These are phyloP conservation scores for Colletotrichum acutatum DNA, from an alignment of 2,329 filamentous ascomycete species.

Conservation along the genomic window DNA sequence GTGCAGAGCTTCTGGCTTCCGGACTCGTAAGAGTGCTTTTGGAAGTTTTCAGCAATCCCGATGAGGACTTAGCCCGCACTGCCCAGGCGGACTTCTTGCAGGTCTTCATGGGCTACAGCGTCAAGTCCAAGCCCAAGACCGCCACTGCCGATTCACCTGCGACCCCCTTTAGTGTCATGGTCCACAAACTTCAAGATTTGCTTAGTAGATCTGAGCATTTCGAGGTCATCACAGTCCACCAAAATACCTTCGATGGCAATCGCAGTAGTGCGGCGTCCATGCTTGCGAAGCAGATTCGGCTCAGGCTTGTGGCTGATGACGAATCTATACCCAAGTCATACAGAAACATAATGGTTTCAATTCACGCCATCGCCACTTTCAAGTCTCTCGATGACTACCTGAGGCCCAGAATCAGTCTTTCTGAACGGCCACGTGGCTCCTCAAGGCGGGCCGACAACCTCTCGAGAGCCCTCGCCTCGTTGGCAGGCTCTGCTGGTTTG, in stretches of 20 bases:
- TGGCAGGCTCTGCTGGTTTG: constrained; percentile 77
- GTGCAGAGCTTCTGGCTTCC: constrained; percentile 91
- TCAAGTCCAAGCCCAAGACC: constrained; percentile 73
- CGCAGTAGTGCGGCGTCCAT: constrained; percentile 93
- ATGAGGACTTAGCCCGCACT: constrained; percentile 69
- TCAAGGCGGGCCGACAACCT: constrained; percentile 70
- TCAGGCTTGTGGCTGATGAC: constrained; percentile 90
- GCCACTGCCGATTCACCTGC: constrained; percentile 75
- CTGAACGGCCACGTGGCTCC: constrained; percentile 75
- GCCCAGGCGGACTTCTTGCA: constrained; percentile 88
- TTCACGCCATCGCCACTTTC: constrained; percentile 98
- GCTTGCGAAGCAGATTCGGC: constrained; percentile 93
- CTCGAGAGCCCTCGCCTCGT: constrained; percentile 77
- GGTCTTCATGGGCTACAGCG: constrained; percentile 86
- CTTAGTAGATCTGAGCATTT: constrained; percentile 98
- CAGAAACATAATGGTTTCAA: constrained; percentile 96
- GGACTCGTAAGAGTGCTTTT: constrained; percentile 88
- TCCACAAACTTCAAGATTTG: constrained; percentile 94
- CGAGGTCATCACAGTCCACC: constrained; percentile 94
- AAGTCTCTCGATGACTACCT: constrained; percentile 97
- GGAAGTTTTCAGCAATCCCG: constrained; percentile 80
- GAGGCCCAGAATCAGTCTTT: constrained; percentile 84
- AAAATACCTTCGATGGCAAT: constrained; percentile 90
- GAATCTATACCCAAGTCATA: constrained; percentile 89
- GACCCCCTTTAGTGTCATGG: constrained; percentile 89